phyloP scores from a whole-genome alignment of 306 rosid species.

The Rosa rugosa region DNA sequence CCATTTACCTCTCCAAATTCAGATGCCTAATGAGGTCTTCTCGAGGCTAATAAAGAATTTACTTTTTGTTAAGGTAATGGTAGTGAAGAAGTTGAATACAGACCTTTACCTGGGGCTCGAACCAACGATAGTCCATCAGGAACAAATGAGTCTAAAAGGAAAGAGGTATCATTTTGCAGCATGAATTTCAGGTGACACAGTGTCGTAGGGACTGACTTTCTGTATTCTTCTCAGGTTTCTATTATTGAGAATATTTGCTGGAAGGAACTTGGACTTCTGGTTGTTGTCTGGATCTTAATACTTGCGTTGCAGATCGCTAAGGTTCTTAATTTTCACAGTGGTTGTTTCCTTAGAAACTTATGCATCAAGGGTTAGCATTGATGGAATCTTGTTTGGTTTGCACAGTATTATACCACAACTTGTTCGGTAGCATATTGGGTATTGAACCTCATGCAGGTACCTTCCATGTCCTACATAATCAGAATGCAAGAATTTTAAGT shows the following conservation, averaged over 20 bases:
- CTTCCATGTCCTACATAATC: not conserved
- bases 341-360: conserved; percentile 6
- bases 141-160: conserved; percentile 26
- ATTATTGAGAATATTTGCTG: conserved; percentile 55
- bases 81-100: conserved; percentile 49
- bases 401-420: conserved; percentile 48
- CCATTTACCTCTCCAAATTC: not conserved
- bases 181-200: not conserved
- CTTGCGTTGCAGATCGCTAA: conserved; percentile 64
- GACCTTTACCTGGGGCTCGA: conserved; percentile 45
- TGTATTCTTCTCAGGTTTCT: conserved; percentile 42
- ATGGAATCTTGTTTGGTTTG: conserved; percentile 25
- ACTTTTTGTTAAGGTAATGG: conserved; percentile 36
- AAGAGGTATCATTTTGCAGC: conserved; percentile 21
- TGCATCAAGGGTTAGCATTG: not conserved
- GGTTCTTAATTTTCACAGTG: conserved; percentile 32
- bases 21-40: not conserved
- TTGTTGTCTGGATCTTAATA: conserved; percentile 67
- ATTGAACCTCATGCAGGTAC: conserved; percentile 56
- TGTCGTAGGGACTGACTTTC: conserved; percentile 5
- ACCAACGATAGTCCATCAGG: conserved; percentile 22
- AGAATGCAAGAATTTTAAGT: not conserved
- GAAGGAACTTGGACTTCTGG: conserved; percentile 70
- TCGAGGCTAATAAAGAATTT: not conserved
- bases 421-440: conserved; percentile 58